phyloP scores from a whole-genome alignment of 2,329 filamentous ascomycete genomes.

The Coleophoma crateriformis region DNA sequence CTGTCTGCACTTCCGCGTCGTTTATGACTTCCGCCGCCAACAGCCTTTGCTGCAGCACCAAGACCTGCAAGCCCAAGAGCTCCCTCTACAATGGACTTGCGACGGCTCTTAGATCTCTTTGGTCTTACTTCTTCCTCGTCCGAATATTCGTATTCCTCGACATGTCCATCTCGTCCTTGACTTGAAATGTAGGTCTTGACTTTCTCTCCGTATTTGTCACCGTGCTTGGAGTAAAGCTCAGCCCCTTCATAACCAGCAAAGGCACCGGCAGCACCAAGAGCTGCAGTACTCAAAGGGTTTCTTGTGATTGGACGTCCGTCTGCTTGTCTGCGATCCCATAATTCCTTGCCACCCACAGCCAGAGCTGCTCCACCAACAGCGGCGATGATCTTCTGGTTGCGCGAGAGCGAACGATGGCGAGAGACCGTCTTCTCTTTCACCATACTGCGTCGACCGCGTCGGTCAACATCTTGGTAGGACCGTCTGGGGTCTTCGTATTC shows the following conservation, averaged over 20 bases:
- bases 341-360: conserved; percentile 60
- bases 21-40: conserved; percentile 38
- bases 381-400: conserved; percentile 62
- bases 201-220: conserved; percentile 27
- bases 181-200: conserved; percentile 48
- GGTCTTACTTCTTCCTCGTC: conserved; percentile 47
- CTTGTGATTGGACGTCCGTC: conserved; percentile 42
- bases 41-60: conserved; percentile 54
- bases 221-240: conserved; percentile 55
- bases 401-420: conserved; percentile 47
- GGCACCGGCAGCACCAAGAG: conserved; percentile 58
- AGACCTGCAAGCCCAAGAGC: conserved; percentile 57
- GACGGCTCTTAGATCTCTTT: conserved; percentile 44
- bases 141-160: conserved; percentile 48
- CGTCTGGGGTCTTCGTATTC: conserved; percentile 45
- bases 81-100: conserved; percentile 60
- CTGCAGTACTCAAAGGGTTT: conserved; percentile 53
- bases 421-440: conserved; percentile 51
- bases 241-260: conserved; percentile 59
- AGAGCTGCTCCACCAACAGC: conserved; percentile 60
- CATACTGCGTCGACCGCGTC: conserved; percentile 42
- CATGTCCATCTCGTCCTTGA: conserved; percentile 46
- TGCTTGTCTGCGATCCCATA: conserved; percentile 57
- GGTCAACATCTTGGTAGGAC: conserved; percentile 39
- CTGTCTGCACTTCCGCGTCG: conserved; percentile 32